These are phyloP conservation scores for Penicillium sp. DNA, from an alignment of 2,329 filamentous ascomycete genomes.

Conservation along the genomic window DNA sequence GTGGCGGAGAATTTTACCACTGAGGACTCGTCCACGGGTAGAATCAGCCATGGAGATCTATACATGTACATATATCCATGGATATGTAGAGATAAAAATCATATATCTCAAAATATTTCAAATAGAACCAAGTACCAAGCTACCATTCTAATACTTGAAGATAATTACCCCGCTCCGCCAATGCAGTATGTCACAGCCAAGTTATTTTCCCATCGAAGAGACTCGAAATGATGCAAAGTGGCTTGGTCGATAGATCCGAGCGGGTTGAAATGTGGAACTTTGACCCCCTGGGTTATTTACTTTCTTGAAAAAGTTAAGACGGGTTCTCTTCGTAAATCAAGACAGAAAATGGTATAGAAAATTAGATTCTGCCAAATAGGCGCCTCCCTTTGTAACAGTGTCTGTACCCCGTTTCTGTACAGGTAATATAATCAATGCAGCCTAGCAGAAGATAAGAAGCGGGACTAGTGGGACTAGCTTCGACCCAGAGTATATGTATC, in stretches of 20 bases:
- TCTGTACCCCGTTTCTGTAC: neutral
- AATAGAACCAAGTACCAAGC: neutral
- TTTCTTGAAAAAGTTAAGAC: neutral
- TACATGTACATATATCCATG: neutral
- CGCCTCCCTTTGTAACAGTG: neutral
- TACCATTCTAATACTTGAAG: neutral
- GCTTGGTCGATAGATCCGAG: constrained; percentile 8
- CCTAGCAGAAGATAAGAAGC: neutral
- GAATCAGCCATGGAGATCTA: neutral
- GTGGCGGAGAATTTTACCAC: neutral
- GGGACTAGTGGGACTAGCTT: neutral
- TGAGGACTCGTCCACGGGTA: neutral
- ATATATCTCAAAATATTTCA: neutral
- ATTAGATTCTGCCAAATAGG: neutral
- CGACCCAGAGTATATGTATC: neutral
- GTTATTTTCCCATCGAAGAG: neutral
- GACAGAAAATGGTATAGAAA: neutral
- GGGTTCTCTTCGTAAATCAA: neutral
- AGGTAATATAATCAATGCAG: neutral
- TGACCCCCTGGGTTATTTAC: neutral
- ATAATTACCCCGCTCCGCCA: constrained; percentile 1
- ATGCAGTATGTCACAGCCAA: neutral
- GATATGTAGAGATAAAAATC: neutral
- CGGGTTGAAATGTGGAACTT: constrained; percentile 6
- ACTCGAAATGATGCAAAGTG: constrained; percentile 8